Conservation (phyloP, 2,329 filamentous ascomycete genomes). For the Tolypocladium album region DNA sequence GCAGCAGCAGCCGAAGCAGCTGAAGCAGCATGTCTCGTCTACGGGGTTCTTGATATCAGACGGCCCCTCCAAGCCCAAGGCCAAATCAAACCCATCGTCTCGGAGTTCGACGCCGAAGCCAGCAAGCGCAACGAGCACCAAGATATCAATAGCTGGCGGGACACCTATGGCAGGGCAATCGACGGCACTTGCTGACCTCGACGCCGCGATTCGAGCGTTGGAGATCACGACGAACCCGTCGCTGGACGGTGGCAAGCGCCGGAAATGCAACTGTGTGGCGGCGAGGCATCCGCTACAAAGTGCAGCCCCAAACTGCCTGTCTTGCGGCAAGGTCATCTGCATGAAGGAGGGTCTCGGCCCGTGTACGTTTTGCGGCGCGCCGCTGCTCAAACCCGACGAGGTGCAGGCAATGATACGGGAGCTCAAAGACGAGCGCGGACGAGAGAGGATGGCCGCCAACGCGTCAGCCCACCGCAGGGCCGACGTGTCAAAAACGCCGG, state of each 20-base stretch:
- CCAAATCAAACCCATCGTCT: constrained; percentile 40
- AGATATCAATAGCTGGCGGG: constrained; percentile 65
- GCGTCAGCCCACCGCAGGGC: constrained; percentile 57
- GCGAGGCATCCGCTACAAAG: constrained; percentile 76
- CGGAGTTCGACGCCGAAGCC: constrained; percentile 46
- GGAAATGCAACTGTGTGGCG: constrained; percentile 80
- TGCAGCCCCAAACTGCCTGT: constrained; percentile 88
- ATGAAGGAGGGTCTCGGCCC: constrained; percentile 88
- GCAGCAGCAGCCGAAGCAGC: constrained; percentile 22
- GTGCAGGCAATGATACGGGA: constrained; percentile 78
- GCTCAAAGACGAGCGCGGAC: constrained; percentile 73
- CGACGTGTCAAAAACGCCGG: constrained; percentile 50
- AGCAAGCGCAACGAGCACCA: constrained; percentile 40
- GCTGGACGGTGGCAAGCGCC: constrained; percentile 40
- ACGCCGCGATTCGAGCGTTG: constrained; percentile 75
- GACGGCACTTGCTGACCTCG: constrained; percentile 58
- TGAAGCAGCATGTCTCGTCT: constrained; percentile 45
- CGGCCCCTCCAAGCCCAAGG: constrained; percentile 43
- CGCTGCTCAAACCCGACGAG: constrained; percentile 61
- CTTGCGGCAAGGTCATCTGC: constrained; percentile 91
- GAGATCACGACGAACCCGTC: constrained; percentile 88
- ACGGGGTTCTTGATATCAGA: constrained; percentile 78
- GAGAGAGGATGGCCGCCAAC: constrained; percentile 76
- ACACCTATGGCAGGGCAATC: constrained; percentile 75
- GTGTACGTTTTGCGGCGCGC: constrained; percentile 78